Conservation (phyloP, 2,329 filamentous ascomycete species). For the Calonectria naviculata region DNA sequence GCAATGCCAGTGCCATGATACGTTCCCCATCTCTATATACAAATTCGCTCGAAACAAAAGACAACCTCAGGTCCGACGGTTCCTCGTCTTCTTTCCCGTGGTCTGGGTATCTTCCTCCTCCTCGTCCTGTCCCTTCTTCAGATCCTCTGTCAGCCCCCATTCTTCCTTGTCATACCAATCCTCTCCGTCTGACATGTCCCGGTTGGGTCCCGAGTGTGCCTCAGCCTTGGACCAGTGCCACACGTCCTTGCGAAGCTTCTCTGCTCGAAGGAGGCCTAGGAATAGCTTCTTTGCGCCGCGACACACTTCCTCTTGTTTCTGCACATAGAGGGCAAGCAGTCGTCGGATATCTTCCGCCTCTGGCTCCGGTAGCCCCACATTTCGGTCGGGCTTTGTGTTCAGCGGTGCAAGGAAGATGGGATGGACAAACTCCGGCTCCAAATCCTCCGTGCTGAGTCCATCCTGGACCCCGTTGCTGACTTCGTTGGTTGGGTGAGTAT, state of each 20-base stretch:
- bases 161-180: constrained; percentile 90
- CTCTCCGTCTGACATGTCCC: constrained; percentile 88
- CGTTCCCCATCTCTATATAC: not conserved
- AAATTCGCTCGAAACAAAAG: constrained; percentile 16
- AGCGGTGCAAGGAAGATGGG: constrained; percentile 78
- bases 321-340: constrained; percentile 79
- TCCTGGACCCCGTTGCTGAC: constrained; percentile 16
- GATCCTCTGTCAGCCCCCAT: constrained; percentile 78
- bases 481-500: constrained; percentile 16
- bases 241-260: constrained; percentile 77
- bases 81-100: constrained; percentile 70
- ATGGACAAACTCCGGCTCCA: constrained; percentile 70
- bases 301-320: constrained; percentile 88
- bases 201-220: constrained; percentile 72
- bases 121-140: constrained; percentile 85
- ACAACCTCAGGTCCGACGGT: constrained; percentile 52
- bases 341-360: constrained; percentile 85
- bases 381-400: constrained; percentile 72
- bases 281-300: constrained; percentile 76
- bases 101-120: constrained; percentile 79
- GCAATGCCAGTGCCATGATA: constrained; percentile 1
- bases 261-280: constrained; percentile 76
- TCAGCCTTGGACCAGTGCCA: constrained; percentile 83
- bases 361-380: constrained; percentile 75
- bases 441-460: constrained; percentile 10